Conservation (phyloP, 1,139 yeast species). For the Pichia sp. region DNA sequence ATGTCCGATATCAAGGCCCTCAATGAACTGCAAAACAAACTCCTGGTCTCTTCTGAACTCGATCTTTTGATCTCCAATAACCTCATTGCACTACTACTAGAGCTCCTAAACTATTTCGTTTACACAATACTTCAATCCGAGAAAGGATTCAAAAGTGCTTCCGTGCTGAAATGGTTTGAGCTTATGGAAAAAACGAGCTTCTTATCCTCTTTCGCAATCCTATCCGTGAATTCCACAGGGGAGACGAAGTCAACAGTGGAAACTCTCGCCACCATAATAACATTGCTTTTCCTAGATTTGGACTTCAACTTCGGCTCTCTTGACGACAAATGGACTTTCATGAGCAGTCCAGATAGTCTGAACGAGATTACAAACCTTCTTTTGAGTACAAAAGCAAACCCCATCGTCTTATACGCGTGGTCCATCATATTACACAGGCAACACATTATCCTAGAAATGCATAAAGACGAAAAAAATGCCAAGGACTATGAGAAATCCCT, state of each 20-base stretch:
- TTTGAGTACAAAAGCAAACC: conserved; percentile 31
- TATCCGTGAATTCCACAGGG: background rate
- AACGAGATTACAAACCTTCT: conserved; percentile 36
- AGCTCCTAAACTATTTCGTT: conserved; percentile 43
- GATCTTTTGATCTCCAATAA: conserved; percentile 7
- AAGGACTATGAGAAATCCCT: conserved; percentile 21
- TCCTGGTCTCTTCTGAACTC: background rate
- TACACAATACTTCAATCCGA: conserved; percentile 37
- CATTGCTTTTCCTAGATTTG: conserved; percentile 52
- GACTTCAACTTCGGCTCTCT: conserved; percentile 43
- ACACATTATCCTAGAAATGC: conserved; percentile 44
- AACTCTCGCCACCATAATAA: conserved; percentile 45
- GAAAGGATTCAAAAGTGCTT: conserved; percentile 30
- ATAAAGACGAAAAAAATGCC: conserved; percentile 23
- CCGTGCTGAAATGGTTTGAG: conserved; percentile 53
- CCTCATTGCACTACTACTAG: conserved; percentile 29
- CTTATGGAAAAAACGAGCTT: conserved; percentile 44
- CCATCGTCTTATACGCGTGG: conserved; percentile 67
- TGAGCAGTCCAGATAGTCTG: conserved; percentile 43
- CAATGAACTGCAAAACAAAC: background rate
- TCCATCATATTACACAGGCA: conserved; percentile 59
- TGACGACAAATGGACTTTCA: conserved; percentile 37
- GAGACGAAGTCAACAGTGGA: conserved; percentile 37
- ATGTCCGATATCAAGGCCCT: conserved; percentile 16
- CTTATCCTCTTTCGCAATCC: conserved; percentile 23